A percentile compares a stretch with the other conserved stretches of the same genome.
Evolutionary conservation across 345 rosid genomes (phyloP).

Genomic region (Citrus cavaleriei): DNA sequence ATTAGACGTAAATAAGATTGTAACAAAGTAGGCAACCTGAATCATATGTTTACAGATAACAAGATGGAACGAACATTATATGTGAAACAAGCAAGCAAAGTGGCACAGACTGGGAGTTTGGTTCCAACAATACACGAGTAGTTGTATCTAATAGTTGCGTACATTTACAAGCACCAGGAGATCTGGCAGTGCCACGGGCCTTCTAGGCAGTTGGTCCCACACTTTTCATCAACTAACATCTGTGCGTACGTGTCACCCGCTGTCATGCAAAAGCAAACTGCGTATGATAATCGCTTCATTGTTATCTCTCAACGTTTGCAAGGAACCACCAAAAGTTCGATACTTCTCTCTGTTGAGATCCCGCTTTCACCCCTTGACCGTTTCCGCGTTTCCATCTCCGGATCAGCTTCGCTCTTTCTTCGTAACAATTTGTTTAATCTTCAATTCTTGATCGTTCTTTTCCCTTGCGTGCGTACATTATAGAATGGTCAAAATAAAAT

Average conservation of each 20-base stretch:
- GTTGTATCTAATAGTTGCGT: too few species aligned
- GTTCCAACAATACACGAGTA: too few species aligned
- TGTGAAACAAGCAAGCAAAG: too few species aligned
- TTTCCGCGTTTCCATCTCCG: background rate
- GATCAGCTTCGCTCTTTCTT: constrained; percentile 1
- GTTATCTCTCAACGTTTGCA: background rate
- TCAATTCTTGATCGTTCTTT: background rate
- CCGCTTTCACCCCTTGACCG: too few species aligned
- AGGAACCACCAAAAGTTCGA: background rate
- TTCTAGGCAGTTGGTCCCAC: background rate
- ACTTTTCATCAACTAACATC: background rate
- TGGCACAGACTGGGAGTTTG: too few species aligned
- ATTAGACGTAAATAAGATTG: too few species aligned
- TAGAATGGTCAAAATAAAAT: background rate
- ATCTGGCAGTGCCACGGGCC: background rate
- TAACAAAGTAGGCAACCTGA: too few species aligned
- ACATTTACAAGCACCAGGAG: too few species aligned
- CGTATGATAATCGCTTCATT: too few species aligned
- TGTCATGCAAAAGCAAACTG: background rate
- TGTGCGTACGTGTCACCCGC: constrained; percentile 10
- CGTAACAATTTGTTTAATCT: background rate
- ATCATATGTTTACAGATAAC: too few species aligned
- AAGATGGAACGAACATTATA: too few species aligned
- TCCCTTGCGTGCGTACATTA: background rate
- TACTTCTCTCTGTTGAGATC: background rate